Percentiles rank a stretch among this genome's conserved stretches.
Conservation (phyloP, 352 stramenopile genomes). For the Pythium apleroticum region DNA sequence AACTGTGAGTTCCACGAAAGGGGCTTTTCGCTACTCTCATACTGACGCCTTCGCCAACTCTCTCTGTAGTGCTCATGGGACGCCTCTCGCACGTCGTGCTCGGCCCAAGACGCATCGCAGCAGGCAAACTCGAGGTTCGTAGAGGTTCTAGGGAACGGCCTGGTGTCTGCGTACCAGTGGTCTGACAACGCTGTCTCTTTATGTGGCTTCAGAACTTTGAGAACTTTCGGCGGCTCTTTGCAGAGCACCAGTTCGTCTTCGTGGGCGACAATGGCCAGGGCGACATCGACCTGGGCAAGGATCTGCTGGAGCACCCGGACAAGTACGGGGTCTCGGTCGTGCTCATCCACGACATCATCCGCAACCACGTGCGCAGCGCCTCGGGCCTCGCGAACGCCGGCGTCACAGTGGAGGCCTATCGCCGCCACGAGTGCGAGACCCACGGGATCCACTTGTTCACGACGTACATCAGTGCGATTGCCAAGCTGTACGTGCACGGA, state of each 20-base stretch:
- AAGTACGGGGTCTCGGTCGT: constrained; percentile 59
- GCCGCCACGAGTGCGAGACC: constrained; percentile 60
- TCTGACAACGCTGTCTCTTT: too few species aligned
- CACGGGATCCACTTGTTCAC: constrained; percentile 70
- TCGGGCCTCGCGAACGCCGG: constrained; percentile 18
- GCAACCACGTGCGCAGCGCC: constrained; percentile 44
- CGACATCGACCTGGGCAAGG: constrained; percentile 80
- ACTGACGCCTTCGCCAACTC: too few species aligned
- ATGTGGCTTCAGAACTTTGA: constrained; percentile 58
- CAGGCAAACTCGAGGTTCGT: constrained; percentile 63
- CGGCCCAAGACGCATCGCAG: constrained; percentile 63
- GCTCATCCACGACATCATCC: constrained; percentile 83
- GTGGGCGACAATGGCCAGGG: constrained; percentile 82
- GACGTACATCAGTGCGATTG: constrained; percentile 78
- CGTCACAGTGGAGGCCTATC: constrained; percentile 37
- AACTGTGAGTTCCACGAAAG: too few species aligned
- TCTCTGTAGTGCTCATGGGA: constrained; percentile 64
- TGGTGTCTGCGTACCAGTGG: too few species aligned
- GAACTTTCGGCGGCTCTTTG: constrained; percentile 67
- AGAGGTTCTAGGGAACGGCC: too few species aligned
- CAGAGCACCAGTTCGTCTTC: constrained; percentile 76
- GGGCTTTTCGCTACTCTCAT: too few species aligned
- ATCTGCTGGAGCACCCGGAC: constrained; percentile 48
- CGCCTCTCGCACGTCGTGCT: constrained; percentile 56
- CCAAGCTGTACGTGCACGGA: constrained; percentile 48